phyloP scores from a whole-genome alignment of 768 basidiomycete genomes.

The Pleurotus platypus region DNA sequence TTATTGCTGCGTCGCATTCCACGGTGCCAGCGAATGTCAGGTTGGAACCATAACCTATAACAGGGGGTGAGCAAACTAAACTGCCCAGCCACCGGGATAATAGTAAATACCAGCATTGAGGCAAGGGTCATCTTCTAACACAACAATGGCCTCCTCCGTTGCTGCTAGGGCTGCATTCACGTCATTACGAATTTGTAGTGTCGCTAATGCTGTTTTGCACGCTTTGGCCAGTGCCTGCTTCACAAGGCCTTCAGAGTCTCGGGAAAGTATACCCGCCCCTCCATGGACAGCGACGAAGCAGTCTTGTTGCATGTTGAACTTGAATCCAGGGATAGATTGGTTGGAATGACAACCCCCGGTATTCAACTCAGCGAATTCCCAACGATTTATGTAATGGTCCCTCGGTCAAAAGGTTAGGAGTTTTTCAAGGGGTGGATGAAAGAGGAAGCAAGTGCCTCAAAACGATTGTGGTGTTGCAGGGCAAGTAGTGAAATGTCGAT shows the following conservation, averaged over 20 bases:
- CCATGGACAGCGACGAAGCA: conserved; percentile 66
- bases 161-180: conserved; percentile 33
- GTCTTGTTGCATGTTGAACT: conserved; percentile 10
- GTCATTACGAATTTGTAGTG: conserved; percentile 23
- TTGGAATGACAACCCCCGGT: background rate
- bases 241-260: conserved; percentile 42
- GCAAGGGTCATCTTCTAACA: conserved; percentile 62
- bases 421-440: conserved; percentile 4
- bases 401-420: background rate
- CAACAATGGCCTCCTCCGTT: conserved; percentile 50
- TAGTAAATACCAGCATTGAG: conserved; percentile 63
- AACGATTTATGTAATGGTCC: background rate
- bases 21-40: conserved; percentile 70
- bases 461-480: conserved; percentile 4
- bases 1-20: conserved; percentile 81
- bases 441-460: conserved; percentile 1
- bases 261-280: conserved; percentile 68
- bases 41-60: conserved; percentile 71
- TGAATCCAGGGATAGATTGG: background rate
- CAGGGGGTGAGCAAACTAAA: background rate
- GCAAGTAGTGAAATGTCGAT: background rate
- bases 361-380: background rate
- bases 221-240: conserved; percentile 59
- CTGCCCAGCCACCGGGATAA: background rate
- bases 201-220: conserved; percentile 32